phyloP scores from a whole-genome alignment of 257 asterid species.

The Cordia subcordata region DNA sequence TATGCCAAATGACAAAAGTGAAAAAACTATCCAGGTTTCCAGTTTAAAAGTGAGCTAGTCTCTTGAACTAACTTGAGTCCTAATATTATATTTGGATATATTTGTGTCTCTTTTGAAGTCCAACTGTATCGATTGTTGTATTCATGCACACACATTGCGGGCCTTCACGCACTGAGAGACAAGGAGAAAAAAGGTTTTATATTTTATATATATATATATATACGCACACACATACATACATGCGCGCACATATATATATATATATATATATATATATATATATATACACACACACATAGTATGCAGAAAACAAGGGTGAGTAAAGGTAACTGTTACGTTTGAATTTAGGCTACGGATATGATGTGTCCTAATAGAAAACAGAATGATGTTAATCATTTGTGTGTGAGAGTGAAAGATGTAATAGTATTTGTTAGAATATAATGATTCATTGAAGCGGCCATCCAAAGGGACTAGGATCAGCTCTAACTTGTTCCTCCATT shows the following conservation, averaged over 20 bases:
- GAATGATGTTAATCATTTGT: too few relatives aligned
- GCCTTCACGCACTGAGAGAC: too few relatives aligned
- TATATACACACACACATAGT: background rate
- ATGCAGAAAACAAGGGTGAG: background rate
- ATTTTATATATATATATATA: too few relatives aligned
- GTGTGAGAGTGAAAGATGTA: too few relatives aligned
- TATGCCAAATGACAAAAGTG: background rate
- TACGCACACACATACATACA: too few relatives aligned
- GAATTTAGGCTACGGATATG: background rate
- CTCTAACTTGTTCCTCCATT: too few relatives aligned
- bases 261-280: too few relatives aligned
- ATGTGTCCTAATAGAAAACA: background rate
- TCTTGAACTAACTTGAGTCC: conserved; percentile 20
- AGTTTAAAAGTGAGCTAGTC: conserved; percentile 30
- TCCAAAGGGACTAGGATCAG: too few relatives aligned
- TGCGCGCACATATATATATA: too few relatives aligned
- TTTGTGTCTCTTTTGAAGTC: background rate
- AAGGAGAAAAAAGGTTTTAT: too few relatives aligned
- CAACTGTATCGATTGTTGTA: background rate
- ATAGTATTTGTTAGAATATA: too few relatives aligned
- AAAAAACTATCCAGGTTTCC: conserved; percentile 31
- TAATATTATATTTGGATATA: background rate
- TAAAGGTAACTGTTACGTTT: background rate
- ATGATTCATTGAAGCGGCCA: too few relatives aligned
- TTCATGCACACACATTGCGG: background rate